These are phyloP conservation scores for Glonium stellatum DNA, from an alignment of 495 filamentous ascomycete genomes.

Conservation along the genomic window DNA sequence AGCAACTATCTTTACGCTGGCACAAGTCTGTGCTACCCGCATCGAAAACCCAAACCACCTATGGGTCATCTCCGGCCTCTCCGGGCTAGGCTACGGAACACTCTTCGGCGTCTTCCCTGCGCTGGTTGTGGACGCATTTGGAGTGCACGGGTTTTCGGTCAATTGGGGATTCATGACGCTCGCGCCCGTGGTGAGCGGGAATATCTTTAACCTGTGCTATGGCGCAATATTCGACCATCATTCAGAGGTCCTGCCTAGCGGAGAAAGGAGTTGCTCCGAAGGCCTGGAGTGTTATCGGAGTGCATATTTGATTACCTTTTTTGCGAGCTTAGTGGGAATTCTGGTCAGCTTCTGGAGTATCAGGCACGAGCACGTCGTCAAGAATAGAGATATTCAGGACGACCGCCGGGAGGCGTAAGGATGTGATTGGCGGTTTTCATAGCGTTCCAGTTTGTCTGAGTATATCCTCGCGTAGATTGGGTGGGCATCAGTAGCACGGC, in stretches of 20 bases:
- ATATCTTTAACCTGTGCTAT: conserved; percentile 89
- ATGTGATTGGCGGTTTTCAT: not conserved
- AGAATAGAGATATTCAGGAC: conserved; percentile 20
- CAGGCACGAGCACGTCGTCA: conserved; percentile 50
- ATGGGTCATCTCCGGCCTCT: conserved; percentile 69
- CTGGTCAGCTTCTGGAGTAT: conserved; percentile 70
- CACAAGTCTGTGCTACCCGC: conserved; percentile 71
- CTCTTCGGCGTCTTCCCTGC: conserved; percentile 93
- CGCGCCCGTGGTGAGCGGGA: conserved; percentile 73
- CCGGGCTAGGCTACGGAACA: conserved; percentile 86
- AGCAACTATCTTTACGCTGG: conserved; percentile 66
- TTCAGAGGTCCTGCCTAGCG: conserved; percentile 57
- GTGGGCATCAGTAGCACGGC: not conserved
- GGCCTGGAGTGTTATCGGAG: conserved; percentile 73
- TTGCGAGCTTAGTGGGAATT: conserved; percentile 63
- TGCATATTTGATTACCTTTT: conserved; percentile 79
- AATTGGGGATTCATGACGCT: conserved; percentile 91
- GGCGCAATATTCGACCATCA: conserved; percentile 74
- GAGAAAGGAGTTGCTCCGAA: conserved; percentile 66
- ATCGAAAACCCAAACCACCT: conserved; percentile 76
- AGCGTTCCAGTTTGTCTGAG: not conserved
- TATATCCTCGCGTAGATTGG: not conserved
- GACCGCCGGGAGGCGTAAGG: conserved; percentile 21
- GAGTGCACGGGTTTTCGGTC: conserved; percentile 64
- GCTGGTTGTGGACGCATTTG: conserved; percentile 85